These are phyloP conservation scores for Epicoccum sorghinum DNA, from an alignment of 2,329 filamentous ascomycete genomes.

Conservation along the genomic window DNA sequence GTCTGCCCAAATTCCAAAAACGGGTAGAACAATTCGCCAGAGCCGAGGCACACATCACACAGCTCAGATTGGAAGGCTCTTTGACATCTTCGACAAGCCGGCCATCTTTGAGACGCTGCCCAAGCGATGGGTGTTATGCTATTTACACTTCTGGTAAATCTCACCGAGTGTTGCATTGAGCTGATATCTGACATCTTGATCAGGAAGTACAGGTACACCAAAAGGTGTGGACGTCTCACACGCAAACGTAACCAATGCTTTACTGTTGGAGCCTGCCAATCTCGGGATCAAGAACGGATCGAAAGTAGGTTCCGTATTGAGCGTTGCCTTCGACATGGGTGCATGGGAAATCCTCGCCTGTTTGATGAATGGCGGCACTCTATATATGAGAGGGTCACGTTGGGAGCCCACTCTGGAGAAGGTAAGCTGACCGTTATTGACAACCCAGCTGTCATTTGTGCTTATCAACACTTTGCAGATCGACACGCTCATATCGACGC, in stretches of 20 bases:
- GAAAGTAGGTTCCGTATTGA: conserved; percentile 62
- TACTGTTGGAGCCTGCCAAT: conserved; percentile 58
- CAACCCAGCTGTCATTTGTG: not conserved
- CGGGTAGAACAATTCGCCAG: conserved; percentile 30
- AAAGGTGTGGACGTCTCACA: conserved; percentile 67
- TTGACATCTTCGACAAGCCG: conserved; percentile 22
- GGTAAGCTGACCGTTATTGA: conserved; percentile 37
- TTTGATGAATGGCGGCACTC: conserved; percentile 63
- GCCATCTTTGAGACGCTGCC: conserved; percentile 22
- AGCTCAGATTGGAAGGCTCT: conserved; percentile 22
- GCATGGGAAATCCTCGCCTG: conserved; percentile 66
- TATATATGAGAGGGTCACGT: conserved; percentile 58
- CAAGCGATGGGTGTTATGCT: conserved; percentile 41
- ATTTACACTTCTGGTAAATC: conserved; percentile 59
- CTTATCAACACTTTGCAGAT: conserved; percentile 43
- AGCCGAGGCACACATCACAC: conserved; percentile 21
- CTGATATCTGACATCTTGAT: conserved; percentile 5
- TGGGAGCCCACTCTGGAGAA: conserved; percentile 57
- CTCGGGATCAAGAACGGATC: conserved; percentile 58
- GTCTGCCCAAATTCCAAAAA: conserved; percentile 47
- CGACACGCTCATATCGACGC: conserved; percentile 62
- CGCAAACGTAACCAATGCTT: conserved; percentile 60
- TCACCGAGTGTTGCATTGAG: too few species aligned
- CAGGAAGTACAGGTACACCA: conserved; percentile 60
- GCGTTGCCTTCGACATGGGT: conserved; percentile 67